These are phyloP conservation scores for Gaertneriomyces sp. DNA, from an alignment of 192 early-diverging fungal species.

Conservation along the genomic window DNA sequence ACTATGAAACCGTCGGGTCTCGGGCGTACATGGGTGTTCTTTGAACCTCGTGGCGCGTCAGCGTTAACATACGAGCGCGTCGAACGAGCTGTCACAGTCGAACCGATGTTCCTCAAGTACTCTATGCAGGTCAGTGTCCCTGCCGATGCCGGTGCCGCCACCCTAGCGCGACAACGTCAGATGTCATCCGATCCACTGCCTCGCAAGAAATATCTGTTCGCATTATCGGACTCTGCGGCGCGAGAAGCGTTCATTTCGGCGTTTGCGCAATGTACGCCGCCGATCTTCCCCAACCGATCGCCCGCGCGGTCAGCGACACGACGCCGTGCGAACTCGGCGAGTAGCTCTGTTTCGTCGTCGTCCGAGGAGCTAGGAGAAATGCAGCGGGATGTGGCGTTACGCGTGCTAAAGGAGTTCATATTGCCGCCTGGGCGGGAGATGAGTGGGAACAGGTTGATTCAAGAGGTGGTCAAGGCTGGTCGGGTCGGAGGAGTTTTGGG, in stretches of 20 bases:
- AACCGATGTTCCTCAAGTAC: constrained; percentile 62
- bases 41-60: constrained; percentile 45
- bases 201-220: constrained; percentile 36
- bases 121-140: constrained; percentile 54
- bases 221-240: constrained; percentile 21
- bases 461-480: too few species aligned
- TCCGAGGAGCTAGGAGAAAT: constrained; percentile 13
- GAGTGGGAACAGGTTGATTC: too few species aligned
- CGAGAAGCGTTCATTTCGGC: constrained; percentile 20
- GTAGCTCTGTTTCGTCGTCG: not conserved
- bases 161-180: too few species aligned
- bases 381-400: constrained; percentile 12
- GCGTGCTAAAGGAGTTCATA: constrained; percentile 21
- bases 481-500: too few species aligned
- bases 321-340: not conserved
- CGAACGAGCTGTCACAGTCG: constrained; percentile 53
- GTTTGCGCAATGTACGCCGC: not conserved
- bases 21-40: constrained; percentile 61
- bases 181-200: not conserved
- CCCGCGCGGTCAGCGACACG: not conserved
- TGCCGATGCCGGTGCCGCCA: not conserved
- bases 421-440: constrained; percentile 1
- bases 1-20: constrained; percentile 52
- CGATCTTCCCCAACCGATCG: not conserved
- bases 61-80: constrained; percentile 41